These are phyloP conservation scores for Coemansia sp. DNA, from an alignment of 192 early-diverging fungal species.

Conservation along the genomic window DNA sequence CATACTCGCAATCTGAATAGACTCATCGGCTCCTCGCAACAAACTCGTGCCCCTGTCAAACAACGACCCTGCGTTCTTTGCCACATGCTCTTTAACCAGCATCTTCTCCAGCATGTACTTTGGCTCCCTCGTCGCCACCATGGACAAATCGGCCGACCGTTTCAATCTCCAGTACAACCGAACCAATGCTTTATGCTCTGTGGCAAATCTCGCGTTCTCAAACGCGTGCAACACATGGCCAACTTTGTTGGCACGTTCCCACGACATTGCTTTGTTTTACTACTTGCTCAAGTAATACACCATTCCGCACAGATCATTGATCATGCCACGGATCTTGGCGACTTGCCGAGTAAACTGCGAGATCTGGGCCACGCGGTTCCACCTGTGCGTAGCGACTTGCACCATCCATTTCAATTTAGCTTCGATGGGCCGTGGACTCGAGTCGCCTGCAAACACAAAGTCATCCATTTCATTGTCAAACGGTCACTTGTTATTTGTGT, in stretches of 20 bases:
- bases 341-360: background rate
- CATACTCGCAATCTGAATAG: background rate
- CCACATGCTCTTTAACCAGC: background rate
- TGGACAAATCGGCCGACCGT: background rate
- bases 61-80: background rate
- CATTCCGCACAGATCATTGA: conserved; percentile 13
- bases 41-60: conserved; percentile 23
- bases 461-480: conserved; percentile 21
- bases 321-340: conserved; percentile 10
- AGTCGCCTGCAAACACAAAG: conserved; percentile 22
- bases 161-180: conserved; percentile 1
- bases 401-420: background rate
- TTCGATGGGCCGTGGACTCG: background rate
- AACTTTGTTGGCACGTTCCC: conserved; percentile 20
- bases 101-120: conserved; percentile 17
- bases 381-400: conserved; percentile 24
- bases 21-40: background rate
- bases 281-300: conserved; percentile 28
- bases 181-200: conserved; percentile 17
- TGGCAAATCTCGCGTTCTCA: conserved; percentile 11
- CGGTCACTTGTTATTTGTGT: conserved; percentile 1
- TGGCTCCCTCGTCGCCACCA: conserved; percentile 16
- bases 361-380: conserved; percentile 8
- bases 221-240: conserved; percentile 7
- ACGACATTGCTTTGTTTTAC: conserved; percentile 21